These are phyloP conservation scores for Ustilago xerochloae DNA, from an alignment of 1,284 basidiomycete genomes.

Conservation along the genomic window DNA sequence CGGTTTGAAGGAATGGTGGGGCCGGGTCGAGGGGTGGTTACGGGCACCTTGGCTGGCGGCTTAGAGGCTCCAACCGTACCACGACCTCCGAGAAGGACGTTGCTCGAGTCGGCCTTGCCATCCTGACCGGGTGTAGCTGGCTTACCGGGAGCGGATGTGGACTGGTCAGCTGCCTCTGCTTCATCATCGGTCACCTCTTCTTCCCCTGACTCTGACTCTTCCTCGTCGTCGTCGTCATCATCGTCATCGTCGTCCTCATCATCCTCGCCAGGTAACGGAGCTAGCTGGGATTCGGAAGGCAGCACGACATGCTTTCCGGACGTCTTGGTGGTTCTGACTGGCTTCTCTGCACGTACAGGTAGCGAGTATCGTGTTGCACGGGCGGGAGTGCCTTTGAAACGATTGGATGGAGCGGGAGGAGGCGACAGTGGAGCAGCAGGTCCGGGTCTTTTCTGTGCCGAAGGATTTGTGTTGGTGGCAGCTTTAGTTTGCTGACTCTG, in stretches of 20 bases:
- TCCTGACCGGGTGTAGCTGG: slow-evolving; percentile 6
- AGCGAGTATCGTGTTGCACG: slow-evolving; percentile 64
- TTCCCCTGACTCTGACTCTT: slow-evolving; percentile 61
- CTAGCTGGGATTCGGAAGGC: slow-evolving; percentile 89
- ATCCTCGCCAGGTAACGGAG: slow-evolving; percentile 73
- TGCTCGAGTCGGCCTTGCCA: slow-evolving; percentile 3
- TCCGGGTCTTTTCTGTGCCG: slow-evolving; percentile 8
- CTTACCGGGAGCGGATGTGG: not conserved
- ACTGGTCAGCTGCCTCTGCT: not conserved
- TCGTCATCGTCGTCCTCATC: slow-evolving; percentile 70
- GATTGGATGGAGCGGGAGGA: slow-evolving; percentile 29
- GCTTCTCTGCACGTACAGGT: slow-evolving; percentile 69
- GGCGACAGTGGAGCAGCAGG: slow-evolving; percentile 36
- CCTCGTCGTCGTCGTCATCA: slow-evolving; percentile 59
- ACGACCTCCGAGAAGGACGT: slow-evolving; percentile 19
- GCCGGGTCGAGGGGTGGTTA: slow-evolving; percentile 38
- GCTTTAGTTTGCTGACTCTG: slow-evolving; percentile 10
- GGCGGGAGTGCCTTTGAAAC: slow-evolving; percentile 65
- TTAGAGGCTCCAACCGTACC: slow-evolving; percentile 26
- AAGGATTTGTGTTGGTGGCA: slow-evolving; percentile 4
- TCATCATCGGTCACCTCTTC: slow-evolving; percentile 66
- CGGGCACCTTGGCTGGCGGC: slow-evolving; percentile 43
- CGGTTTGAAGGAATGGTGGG: slow-evolving; percentile 37
- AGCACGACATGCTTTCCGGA: slow-evolving; percentile 90
- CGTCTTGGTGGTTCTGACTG: slow-evolving; percentile 85